phyloP scores from a whole-genome alignment of 1,284 basidiomycete genomes.

The Cutaneotrichosporon spelunceum region DNA sequence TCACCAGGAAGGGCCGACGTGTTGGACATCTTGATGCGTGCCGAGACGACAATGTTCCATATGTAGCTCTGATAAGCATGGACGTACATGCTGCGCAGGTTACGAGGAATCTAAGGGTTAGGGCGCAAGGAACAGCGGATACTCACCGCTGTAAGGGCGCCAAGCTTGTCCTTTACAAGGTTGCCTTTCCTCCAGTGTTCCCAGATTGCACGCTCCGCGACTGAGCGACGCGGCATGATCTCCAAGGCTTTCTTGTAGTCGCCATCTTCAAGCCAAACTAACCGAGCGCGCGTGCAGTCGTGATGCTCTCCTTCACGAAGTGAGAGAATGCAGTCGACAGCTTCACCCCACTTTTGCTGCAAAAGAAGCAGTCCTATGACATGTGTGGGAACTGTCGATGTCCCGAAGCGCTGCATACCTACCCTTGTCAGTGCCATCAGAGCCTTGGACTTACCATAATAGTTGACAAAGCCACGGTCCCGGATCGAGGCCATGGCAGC shows the following conservation, averaged over 20 bases:
- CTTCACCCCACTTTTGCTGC: constrained; percentile 81
- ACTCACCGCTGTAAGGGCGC: constrained; percentile 75
- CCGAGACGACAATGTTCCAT: constrained; percentile 95
- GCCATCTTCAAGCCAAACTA: constrained; percentile 75
- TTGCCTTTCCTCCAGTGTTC: constrained; percentile 84
- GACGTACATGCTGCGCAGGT: constrained; percentile 92
- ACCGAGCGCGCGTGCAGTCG: constrained; percentile 71
- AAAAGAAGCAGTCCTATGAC: constrained; percentile 86
- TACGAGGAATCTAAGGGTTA: constrained; percentile 75
- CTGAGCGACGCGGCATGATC: constrained; percentile 79
- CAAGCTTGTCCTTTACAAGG: constrained; percentile 76
- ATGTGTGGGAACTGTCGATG: constrained; percentile 91
- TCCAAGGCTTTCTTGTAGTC: constrained; percentile 73
- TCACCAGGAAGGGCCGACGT: constrained; percentile 80
- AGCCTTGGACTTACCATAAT: constrained; percentile 66
- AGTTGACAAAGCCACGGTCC: constrained; percentile 90
- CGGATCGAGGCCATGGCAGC: constrained; percentile 76
- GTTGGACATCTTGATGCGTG: constrained; percentile 78
- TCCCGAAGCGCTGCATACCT: constrained; percentile 99
- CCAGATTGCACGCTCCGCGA: constrained; percentile 87
- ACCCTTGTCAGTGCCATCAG: constrained; percentile 1
- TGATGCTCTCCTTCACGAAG: constrained; percentile 84
- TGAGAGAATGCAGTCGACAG: constrained; percentile 75
- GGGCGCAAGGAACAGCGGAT: not conserved
- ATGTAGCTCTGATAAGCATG: constrained; percentile 99